Evolutionary conservation across 805 yeast genomes (phyloP).

Genomic region (Metschnikowia anglica): DNA sequence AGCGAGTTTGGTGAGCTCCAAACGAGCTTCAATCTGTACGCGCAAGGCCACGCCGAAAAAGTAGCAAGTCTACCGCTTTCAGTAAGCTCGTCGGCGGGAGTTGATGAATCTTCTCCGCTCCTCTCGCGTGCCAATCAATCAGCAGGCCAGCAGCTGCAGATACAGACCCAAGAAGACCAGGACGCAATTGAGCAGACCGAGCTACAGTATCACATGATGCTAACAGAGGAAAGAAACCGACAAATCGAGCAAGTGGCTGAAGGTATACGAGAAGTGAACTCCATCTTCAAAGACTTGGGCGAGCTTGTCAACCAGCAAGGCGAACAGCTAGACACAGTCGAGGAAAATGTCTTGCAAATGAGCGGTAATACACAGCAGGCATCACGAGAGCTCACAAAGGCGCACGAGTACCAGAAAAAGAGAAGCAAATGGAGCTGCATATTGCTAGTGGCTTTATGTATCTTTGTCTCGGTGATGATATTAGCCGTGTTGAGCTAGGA

Average conservation of each 20-base stretch:
- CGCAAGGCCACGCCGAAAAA: conserved; percentile 50
- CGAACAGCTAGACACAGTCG: conserved; percentile 77
- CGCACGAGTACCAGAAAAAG: conserved; percentile 69
- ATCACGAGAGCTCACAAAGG: conserved; percentile 64
- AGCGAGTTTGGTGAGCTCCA: conserved; percentile 57
- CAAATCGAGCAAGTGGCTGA: conserved; percentile 71
- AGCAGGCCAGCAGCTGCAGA: conserved; percentile 27
- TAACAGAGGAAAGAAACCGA: conserved; percentile 69
- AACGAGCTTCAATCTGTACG: conserved; percentile 41
- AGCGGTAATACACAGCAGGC: conserved; percentile 70
- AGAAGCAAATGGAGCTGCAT: conserved; percentile 76
- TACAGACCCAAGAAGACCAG: conserved; percentile 34
- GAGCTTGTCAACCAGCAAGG: conserved; percentile 82
- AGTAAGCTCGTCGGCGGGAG: neutral
- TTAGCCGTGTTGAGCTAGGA: conserved; percentile 52
- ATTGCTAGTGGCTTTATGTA: conserved; percentile 54
- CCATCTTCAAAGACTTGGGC: conserved; percentile 80
- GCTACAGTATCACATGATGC: conserved; percentile 58
- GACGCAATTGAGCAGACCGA: conserved; percentile 47
- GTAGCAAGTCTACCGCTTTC: conserved; percentile 21
- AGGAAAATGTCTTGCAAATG: conserved; percentile 67
- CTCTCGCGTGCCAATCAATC: conserved; percentile 19
- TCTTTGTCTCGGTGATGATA: conserved; percentile 58
- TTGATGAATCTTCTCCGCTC: conserved; percentile 41
- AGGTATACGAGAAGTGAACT: conserved; percentile 81